phyloP scores from a whole-genome alignment of 306 rosid genomes.

The Gastrolobium villosum region DNA sequence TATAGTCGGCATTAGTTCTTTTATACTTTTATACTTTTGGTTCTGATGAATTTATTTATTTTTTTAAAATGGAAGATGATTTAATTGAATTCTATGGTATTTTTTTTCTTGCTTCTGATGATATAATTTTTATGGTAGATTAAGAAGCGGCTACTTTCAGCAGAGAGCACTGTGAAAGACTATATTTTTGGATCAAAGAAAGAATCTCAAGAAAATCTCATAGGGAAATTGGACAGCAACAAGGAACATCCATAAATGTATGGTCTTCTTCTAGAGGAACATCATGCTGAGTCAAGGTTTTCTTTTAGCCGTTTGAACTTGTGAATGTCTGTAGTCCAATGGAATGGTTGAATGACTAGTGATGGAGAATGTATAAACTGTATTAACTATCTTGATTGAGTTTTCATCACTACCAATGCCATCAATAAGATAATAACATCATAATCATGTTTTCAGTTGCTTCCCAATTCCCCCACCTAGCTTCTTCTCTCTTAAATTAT shows the following conservation, averaged over 20 bases:
- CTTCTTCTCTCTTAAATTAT: neutral
- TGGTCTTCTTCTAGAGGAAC: constrained; percentile 47
- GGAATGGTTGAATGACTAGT: constrained; percentile 39
- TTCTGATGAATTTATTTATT: neutral
- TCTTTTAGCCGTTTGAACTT: constrained; percentile 41
- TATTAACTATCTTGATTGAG: constrained; percentile 7
- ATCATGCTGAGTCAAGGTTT: constrained; percentile 39
- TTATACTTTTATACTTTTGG: constrained; percentile 8
- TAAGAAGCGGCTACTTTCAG: constrained; percentile 72
- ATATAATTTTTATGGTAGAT: constrained; percentile 61
- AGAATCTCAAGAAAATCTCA: constrained; percentile 54
- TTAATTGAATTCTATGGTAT: neutral
- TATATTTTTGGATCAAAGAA: constrained; percentile 71
- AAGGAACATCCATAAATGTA: constrained; percentile 60
- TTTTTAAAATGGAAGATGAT: constrained; percentile 5
- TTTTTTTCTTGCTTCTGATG: constrained; percentile 40
- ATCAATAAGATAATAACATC: constrained; percentile 14
- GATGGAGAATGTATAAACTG: constrained; percentile 16
- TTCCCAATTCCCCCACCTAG: neutral
- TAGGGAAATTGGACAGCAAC: constrained; percentile 53
- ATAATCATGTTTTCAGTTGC: constrained; percentile 19
- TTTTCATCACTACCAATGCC: constrained; percentile 13
- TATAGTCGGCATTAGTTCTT: constrained; percentile 4
- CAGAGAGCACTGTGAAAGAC: constrained; percentile 67
- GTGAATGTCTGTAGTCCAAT: constrained; percentile 33